Evolutionary conservation across 306 rosid species (phyloP), one percentile per base, ranked within the genome.

Genomic region (Glycyrrhiza uralensis): DNA sequence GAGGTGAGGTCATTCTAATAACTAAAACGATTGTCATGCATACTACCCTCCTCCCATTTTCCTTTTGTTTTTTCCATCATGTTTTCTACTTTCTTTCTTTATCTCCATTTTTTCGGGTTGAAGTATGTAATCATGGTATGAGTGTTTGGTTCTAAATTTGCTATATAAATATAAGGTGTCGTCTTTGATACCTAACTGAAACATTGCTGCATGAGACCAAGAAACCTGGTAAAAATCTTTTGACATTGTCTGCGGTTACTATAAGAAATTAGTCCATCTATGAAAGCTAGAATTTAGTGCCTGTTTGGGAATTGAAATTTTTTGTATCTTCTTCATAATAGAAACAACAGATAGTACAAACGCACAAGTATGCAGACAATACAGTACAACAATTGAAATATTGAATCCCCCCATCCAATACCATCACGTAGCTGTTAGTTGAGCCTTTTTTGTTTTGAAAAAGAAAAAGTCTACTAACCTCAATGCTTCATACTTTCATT

Each of bases 1-100:
- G 97, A 91, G 88, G 97, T 88, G 76, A 80, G 97, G 36, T 77
- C 46, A 24, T 60, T 64, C 52, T 38, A 42, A 72, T 59, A 69
- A 57, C 56, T 59, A 49, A n/a, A 63, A 50, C 30, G 32, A 2
- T 70, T 52, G 7, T 19, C 19, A 46, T 29, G n/a, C n/a, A n/a
- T n/a, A n/a, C n/a, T n/a, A 14, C 24, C 24, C 15, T 13, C 45
- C 2, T 23, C 33, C 12, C 36, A 46, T 10, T 67, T n/a, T n/a
- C n/a, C n/a, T n/a, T n/a, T n/a, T n/a, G n/a, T n/a, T 11, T 28
- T 35, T 8, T 9, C 2, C 19, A n/a, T n/a, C 29, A 18, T 36
- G 50, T 38, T 69, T 9, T 71, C 29, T 13, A 9, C 17, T 20
- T n/a, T n/a, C n/a, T n/a, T n/a, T n/a, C n/a, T n/a, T n/a, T 9